Evolutionary conservation across 352 stramenopile species (phyloP).

Genomic region (Phytophthora pinifolia): DNA sequence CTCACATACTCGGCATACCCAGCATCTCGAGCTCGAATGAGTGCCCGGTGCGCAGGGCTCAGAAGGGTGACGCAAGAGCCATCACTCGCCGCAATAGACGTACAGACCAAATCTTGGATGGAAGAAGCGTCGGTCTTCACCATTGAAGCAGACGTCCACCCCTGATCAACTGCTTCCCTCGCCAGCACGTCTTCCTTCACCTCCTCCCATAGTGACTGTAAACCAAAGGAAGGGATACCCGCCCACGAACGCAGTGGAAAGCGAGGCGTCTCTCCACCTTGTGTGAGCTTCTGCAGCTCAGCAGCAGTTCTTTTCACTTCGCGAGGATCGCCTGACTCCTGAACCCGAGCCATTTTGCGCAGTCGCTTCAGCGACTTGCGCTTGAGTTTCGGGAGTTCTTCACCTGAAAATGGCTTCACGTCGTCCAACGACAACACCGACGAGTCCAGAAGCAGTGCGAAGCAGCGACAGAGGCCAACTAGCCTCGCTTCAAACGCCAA

Average conservation of each 20-base stretch:
- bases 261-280: slow-evolving; percentile 45
- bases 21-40: slow-evolving; percentile 47
- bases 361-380: slow-evolving; percentile 75
- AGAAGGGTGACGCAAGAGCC: slow-evolving; percentile 48
- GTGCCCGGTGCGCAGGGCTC: slow-evolving; percentile 56
- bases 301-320: slow-evolving; percentile 48
- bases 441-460: slow-evolving; percentile 56
- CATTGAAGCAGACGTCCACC: background rate
- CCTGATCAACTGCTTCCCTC: slow-evolving; percentile 14
- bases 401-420: slow-evolving; percentile 44
- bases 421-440: slow-evolving; percentile 65
- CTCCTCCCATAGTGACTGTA: slow-evolving; percentile 29
- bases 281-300: slow-evolving; percentile 48
- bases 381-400: slow-evolving; percentile 51
- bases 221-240: slow-evolving; percentile 46
- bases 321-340: slow-evolving; percentile 52
- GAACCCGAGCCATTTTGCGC: slow-evolving; percentile 57
- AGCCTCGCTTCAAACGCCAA: slow-evolving; percentile 55
- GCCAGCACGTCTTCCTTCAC: slow-evolving; percentile 24
- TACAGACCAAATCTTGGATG: slow-evolving; percentile 23
- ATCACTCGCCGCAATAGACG: slow-evolving; percentile 20
- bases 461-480: slow-evolving; percentile 39
- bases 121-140: slow-evolving; percentile 17
- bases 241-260: slow-evolving; percentile 55
- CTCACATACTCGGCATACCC: slow-evolving; percentile 39